These are phyloP conservation scores for Erysimum cheiranthoides DNA, from an alignment of 345 rosid genomes.

Conservation along the genomic window DNA sequence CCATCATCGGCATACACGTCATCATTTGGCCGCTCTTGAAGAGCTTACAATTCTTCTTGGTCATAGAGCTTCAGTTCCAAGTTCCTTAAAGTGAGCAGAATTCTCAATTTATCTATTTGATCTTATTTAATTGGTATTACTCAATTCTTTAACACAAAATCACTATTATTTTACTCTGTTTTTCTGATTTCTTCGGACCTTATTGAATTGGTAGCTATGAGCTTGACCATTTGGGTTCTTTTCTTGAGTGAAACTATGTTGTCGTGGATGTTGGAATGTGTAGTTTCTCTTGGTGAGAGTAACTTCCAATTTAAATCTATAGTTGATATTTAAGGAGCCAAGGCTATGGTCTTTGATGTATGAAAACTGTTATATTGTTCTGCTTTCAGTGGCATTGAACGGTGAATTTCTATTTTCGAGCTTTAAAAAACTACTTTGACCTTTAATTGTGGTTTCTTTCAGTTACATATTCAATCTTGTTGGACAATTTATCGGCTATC, in stretches of 20 bases:
- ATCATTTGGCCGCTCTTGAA: conserved; percentile 77
- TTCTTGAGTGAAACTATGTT: conserved; percentile 14
- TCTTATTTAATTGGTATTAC: conserved; percentile 19
- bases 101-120: conserved; percentile 14
- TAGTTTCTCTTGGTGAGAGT: conserved; percentile 30
- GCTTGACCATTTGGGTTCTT: conserved; percentile 23
- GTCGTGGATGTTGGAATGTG: conserved; percentile 19
- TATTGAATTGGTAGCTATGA: conserved; percentile 18
- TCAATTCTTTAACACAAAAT: conserved; percentile 14
- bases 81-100: conserved; percentile 75
- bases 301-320: conserved; percentile 18
- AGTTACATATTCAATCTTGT: conserved; percentile 89
- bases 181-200: conserved; percentile 19
- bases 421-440: conserved; percentile 19
- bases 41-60: conserved; percentile 80
- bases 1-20: conserved; percentile 82
- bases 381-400: conserved; percentile 20
- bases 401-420: conserved; percentile 10
- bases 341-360: conserved; percentile 29
- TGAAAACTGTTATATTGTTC: conserved; percentile 18
- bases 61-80: conserved; percentile 72
- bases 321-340: conserved; percentile 24
- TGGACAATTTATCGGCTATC: conserved; percentile 73
- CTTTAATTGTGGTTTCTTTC: conserved; percentile 46
- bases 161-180: conserved; percentile 12